A percentile compares a stretch with the other conserved stretches of the same genome.
phyloP scores from a whole-genome alignment of 148 eudicot genomes.

The Rhododendron henanense region DNA sequence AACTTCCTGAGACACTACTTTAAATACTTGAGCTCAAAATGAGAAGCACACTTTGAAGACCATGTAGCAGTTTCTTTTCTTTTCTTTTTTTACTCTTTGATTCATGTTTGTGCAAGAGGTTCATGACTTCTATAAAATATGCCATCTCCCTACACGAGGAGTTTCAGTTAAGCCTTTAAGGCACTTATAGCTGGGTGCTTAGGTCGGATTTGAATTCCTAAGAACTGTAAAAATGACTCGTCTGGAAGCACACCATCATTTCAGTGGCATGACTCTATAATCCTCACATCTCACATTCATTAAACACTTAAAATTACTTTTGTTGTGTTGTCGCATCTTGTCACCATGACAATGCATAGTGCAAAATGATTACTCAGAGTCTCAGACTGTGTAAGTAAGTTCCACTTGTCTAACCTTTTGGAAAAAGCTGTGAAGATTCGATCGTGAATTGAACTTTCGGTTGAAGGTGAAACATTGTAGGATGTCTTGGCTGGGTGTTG shows the following conservation, averaged over 20 bases:
- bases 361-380: neutral
- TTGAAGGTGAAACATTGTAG: neutral
- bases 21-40: too few species aligned
- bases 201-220: neutral
- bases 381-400: neutral
- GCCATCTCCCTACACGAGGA: neutral
- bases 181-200: neutral
- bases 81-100: neutral
- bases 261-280: neutral
- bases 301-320: neutral
- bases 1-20: neutral
- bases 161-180: neutral
- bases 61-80: neutral
- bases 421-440: neutral
- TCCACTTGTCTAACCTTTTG: neutral
- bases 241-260: neutral
- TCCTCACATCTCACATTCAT: neutral
- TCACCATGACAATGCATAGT: neutral
- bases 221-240: neutral
- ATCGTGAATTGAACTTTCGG: neutral
- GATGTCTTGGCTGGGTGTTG: neutral
- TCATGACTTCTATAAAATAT: neutral
- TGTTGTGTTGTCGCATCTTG: neutral
- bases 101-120: neutral
- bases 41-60: too few species aligned